phyloP scores from a whole-genome alignment of 176 grass and related monocot genomes.

The Oryza punctata region DNA sequence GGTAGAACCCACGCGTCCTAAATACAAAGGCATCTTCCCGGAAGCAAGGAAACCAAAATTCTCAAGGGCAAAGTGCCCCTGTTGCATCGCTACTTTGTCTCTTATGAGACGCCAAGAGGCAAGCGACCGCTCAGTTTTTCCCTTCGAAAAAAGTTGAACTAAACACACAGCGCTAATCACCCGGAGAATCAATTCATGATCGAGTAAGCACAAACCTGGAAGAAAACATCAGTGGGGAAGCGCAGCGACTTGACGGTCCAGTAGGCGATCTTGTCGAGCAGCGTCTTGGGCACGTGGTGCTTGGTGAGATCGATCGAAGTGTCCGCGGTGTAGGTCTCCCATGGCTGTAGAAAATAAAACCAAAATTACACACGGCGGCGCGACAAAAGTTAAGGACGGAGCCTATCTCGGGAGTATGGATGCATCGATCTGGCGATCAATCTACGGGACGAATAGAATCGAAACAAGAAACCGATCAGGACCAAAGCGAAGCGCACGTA shows the following conservation, averaged over 20 bases:
- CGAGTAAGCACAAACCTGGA: constrained; percentile 46
- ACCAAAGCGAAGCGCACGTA: constrained; percentile 37
- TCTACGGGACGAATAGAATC: not conserved
- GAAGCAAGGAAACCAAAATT: not conserved
- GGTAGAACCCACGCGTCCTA: not conserved
- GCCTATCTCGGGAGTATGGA: not conserved
- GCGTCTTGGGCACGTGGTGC: constrained; percentile 64
- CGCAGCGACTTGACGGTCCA: constrained; percentile 74
- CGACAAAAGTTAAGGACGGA: not conserved
- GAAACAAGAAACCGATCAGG: not conserved
- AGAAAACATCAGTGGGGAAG: constrained; percentile 76
- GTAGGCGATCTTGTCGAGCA: constrained; percentile 73
- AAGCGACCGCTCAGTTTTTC: not conserved
- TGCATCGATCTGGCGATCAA: not conserved
- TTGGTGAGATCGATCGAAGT: constrained; percentile 64
- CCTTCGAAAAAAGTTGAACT: not conserved
- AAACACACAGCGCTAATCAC: not conserved
- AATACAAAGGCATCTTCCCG: constrained; percentile 4
- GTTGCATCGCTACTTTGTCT: not conserved
- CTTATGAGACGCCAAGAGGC: not conserved
- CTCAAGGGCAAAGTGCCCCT: not conserved
- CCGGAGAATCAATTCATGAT: not conserved
- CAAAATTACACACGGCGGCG: constrained; percentile 2
- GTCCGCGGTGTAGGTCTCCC: constrained; percentile 72
- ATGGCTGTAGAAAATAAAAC: constrained; percentile 47